Evolutionary conservation across 768 basidiomycete species (phyloP).

Genomic region (Boletellus emodensis): DNA sequence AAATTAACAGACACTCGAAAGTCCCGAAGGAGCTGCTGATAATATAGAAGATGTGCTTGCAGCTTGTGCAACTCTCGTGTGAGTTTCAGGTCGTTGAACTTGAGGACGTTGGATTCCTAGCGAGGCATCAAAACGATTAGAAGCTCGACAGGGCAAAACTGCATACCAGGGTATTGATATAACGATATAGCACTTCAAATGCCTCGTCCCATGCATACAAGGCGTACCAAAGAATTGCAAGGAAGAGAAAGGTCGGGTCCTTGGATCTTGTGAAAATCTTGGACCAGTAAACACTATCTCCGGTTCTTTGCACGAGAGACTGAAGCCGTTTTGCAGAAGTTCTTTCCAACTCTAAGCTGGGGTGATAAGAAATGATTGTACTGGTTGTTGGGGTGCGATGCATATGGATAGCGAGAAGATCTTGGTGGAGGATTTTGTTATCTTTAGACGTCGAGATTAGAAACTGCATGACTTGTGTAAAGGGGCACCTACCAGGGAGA

Average conservation of each 20-base stretch:
- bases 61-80: constrained; percentile 55
- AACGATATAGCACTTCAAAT: constrained; percentile 46
- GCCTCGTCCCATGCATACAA: constrained; percentile 63
- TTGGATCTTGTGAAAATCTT: constrained; percentile 27
- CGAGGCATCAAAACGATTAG: not conserved
- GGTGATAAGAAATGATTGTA: constrained; percentile 33
- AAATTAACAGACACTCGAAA: constrained; percentile 50
- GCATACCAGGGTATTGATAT: constrained; percentile 48
- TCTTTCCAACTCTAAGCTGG: constrained; percentile 14
- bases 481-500: constrained; percentile 30
- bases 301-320: constrained; percentile 26
- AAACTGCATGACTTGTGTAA: not conserved
- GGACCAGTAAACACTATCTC: constrained; percentile 34
- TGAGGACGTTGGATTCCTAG: constrained; percentile 47
- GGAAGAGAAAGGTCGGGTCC: constrained; percentile 54
- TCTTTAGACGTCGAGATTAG: constrained; percentile 10
- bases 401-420: constrained; percentile 55
- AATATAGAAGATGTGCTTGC: constrained; percentile 57
- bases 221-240: constrained; percentile 55
- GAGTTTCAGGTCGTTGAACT: constrained; percentile 37
- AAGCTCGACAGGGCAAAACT: not conserved
- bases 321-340: constrained; percentile 31
- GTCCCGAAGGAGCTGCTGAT: constrained; percentile 50
- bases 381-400: constrained; percentile 30
- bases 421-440: constrained; percentile 30